phyloP scores from a whole-genome alignment of 1,284 basidiomycete species.

The Sporisorium exsertum region DNA sequence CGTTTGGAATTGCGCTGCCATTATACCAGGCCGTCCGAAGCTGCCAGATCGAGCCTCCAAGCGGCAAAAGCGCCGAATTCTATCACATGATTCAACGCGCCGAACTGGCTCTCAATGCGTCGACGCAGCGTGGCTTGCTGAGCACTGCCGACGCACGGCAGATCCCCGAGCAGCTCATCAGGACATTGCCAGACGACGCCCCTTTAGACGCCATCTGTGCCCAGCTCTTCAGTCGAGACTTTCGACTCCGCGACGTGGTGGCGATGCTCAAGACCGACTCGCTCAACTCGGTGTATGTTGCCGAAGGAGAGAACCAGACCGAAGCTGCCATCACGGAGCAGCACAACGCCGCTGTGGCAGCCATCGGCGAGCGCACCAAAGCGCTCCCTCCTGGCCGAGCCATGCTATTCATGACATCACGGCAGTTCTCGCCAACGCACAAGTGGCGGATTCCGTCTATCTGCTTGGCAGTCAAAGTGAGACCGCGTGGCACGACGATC shows the following conservation, averaged over 20 bases:
- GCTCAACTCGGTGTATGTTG: conserved; percentile 45
- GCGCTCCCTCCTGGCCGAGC: conserved; percentile 61
- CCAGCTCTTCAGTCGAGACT: conserved; percentile 59
- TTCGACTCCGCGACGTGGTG: conserved; percentile 62
- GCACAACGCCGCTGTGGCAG: conserved; percentile 34
- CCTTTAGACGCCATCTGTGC: conserved; percentile 60
- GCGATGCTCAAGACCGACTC: conserved; percentile 60
- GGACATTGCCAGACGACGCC: conserved; percentile 42
- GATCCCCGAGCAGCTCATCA: conserved; percentile 17
- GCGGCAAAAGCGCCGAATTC: conserved; percentile 78
- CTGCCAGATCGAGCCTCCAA: conserved; percentile 81
- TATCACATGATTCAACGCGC: conserved; percentile 82
- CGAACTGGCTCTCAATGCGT: conserved; percentile 74
- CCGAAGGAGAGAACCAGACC: conserved; percentile 48
- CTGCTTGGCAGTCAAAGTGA: conserved; percentile 54
- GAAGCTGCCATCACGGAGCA: conserved; percentile 47
- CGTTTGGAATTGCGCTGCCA: conserved; percentile 81
- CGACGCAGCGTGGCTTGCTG: conserved; percentile 12
- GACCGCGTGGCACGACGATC: conserved; percentile 46
- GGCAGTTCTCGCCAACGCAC: conserved; percentile 50
- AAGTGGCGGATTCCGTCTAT: conserved; percentile 60
- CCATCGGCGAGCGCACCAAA: conserved; percentile 60
- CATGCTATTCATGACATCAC: conserved; percentile 62
- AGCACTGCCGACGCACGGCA: conserved; percentile 14
- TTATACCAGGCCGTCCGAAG: conserved; percentile 83